Evolutionary conservation across 306 rosid genomes (phyloP), one percentile per base, ranked within the genome.

Genomic region (Hippophae tibetana): DNA sequence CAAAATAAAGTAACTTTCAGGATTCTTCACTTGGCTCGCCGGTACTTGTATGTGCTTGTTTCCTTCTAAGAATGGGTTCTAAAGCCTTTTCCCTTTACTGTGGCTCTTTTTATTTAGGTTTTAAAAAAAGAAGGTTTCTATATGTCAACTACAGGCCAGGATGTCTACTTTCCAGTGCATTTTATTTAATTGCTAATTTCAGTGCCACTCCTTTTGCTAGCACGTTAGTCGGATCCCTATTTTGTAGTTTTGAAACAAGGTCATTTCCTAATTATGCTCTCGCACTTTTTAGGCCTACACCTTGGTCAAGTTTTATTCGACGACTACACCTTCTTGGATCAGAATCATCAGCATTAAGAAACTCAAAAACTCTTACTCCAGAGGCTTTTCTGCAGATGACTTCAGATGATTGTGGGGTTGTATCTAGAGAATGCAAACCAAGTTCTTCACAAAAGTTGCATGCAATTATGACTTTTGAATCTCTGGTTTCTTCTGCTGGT

Each of bases 401-500:
- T 50, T 78, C 86, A 59, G 84, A 84, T 58, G 55, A 73, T 69
- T 58, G 54, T 66, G 60, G 57, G 47, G 71, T 73, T 70, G 75
- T 78, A 80, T 78, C 82, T 73, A 76, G 65, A 61, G 90, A 79
- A 76, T 69, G 73, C 68, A 83, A 80, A 77, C 76, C 90, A 74
- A 76, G 81, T 69, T 88, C 90, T 54, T 74, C 59, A 44, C 80
- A 78, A 47, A 92, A 83, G 83, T 85, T 80, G 64, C 83, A 64
- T 61, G 69, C 75, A 50, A 84, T 88, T 64, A 78, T 86, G 89
- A 78, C 84, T 61, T 88, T 84, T 67, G 88, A 84, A 62, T 85
- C 86, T 73, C 84, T 84, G 69, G 72, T 86, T 76, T 78, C 94
- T 56, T 84, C 90, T 56, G 81, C 92, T 50, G 76, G 95, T 59